Base-by-base conservation (phyloP, 148 eudicot species). In the Rhododendron williamsianum region DNA sequence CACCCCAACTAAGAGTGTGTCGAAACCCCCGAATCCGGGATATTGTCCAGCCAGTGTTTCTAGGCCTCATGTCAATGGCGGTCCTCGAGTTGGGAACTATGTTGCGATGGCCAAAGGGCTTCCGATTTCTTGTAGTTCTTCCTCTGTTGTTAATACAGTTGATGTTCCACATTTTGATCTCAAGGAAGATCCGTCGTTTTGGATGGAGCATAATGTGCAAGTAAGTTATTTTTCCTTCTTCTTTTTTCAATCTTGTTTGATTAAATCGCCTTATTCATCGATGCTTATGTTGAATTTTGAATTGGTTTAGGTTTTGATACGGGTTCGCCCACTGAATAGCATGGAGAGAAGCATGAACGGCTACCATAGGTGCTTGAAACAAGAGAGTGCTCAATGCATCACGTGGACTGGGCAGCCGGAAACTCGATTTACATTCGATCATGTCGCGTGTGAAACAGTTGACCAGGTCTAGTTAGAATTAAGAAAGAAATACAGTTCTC, bases 191-290 rank as follows among this genome's bases (percentile, higher is more conserved):
- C 93, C 99, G 77, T 92, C 96, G 4, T 97, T 97, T 89, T 97
- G 99, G 99, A 92, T 95, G 94, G 98, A 97, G 87, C 99, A 95
- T 89, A 95, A 92, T 91, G 95, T 97, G 52, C 99, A 97, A 91
- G 99, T 96, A 85, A 52, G 85, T 67, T 71, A 0, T 30, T 30
- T 71, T 25, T 65, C 30, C 33, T 71, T 13, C 25, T 69, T 69
- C 9, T 9, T 81, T 85, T 51, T 46, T 27, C 65, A 48, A 76
- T 27, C 67, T 41, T 5, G 1, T 51, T 48, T 25, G 48, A 46
- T 49, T 36, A 16, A 12, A 45, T n/a, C 21, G 25, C 13, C 25
- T 38, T 6, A 25, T 56, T 36, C 13, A 51, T 74, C 33, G 45
- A 11, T 19, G 25, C 83, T 85, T 74, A 33, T 27, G 74, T 38